Base-by-base conservation (phyloP, 306 rosid genomes). In the Leucaena leucocephala region DNA sequence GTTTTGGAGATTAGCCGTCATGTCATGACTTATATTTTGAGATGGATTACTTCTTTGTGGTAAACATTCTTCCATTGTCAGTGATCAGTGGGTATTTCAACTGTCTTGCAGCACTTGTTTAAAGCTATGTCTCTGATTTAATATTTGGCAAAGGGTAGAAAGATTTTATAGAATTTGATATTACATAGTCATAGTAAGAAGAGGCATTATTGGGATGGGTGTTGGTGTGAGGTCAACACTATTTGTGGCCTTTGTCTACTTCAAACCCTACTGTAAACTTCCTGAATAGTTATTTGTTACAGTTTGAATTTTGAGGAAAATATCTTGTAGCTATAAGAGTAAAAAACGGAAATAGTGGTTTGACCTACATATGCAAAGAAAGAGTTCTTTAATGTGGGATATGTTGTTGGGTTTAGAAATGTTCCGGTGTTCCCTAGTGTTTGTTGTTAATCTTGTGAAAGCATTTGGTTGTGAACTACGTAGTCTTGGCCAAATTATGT, bases 391-490 rank as follows among this genome's bases (percentile, higher is more conserved):
- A 6, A 43, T 7, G 16, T 16, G 12, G 22, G 21, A 3, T 38
- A 40, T 64, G 16, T 71, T 62, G 62, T 19, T 33, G 21, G 15
- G 34, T 33, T 15, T 72, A 35, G 64, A 72, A 17, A 36, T 69
- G 52, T 22, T 35, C 9, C 10, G 27, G 38, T 39, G 19, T 73
- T 73, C 67, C 38, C 12, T 7, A 48, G 75, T 15, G 36, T 74
- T 81, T 44, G 55, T 58, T 27, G 36, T 59, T 43, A 76, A 67
- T 55, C 74, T 11, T 52, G 46, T 57, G 44, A 33, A 76, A 71
- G 68, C 21, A 48, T 34, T 57, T 44, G 68, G 45, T 69, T 43
- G 59, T 54, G 45, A 61, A 38, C 19, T 61, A 38, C 11, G 27
- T 77, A 33, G 12, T 74, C 72, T 72, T 58, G 15, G 75, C 44